Percentiles rank a stretch among this genome's conserved stretches.
phyloP scores from a whole-genome alignment of 257 asterid genomes.

The Penstemon barbatus region DNA sequence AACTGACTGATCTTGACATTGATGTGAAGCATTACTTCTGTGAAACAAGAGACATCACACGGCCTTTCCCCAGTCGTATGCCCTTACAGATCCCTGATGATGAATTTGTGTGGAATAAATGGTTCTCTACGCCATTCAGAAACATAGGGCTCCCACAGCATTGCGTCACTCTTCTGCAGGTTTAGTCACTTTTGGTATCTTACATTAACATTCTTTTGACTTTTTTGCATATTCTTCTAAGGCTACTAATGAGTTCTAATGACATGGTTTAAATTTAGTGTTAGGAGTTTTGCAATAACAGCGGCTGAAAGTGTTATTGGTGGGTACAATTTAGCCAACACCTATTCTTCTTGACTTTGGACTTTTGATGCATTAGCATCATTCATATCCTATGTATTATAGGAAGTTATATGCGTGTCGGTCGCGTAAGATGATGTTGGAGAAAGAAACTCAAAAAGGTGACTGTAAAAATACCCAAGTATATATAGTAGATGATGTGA shows the following conservation, averaged over 20 bases:
- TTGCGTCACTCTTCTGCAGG: constrained; percentile 93
- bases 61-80: constrained; percentile 95
- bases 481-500: too few relatives aligned
- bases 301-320: constrained; percentile 13
- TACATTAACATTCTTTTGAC: constrained; percentile 30
- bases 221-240: constrained; percentile 23
- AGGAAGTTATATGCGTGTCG: constrained; percentile 4
- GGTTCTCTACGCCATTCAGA: constrained; percentile 85
- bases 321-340: constrained; percentile 7
- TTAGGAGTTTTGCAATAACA: constrained; percentile 4
- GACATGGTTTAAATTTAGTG: constrained; percentile 4
- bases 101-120: constrained; percentile 95
- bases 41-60: constrained; percentile 87
- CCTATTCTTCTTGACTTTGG: constrained; percentile 11
- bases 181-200: constrained; percentile 48
- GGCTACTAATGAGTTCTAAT: background rate
- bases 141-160: constrained; percentile 90
- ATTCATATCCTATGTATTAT: constrained; percentile 5
- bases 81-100: constrained; percentile 79
- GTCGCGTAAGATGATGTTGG: background rate
- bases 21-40: constrained; percentile 95
- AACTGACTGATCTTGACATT: constrained; percentile 84
- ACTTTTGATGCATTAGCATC: constrained; percentile 13
- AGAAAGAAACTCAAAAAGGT: background rate
- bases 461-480: too few relatives aligned